Evolutionary conservation across 2,329 filamentous ascomycete genomes (phyloP), one percentile per base, ranked within the genome.

Genomic region (Exophiala bonariae): DNA sequence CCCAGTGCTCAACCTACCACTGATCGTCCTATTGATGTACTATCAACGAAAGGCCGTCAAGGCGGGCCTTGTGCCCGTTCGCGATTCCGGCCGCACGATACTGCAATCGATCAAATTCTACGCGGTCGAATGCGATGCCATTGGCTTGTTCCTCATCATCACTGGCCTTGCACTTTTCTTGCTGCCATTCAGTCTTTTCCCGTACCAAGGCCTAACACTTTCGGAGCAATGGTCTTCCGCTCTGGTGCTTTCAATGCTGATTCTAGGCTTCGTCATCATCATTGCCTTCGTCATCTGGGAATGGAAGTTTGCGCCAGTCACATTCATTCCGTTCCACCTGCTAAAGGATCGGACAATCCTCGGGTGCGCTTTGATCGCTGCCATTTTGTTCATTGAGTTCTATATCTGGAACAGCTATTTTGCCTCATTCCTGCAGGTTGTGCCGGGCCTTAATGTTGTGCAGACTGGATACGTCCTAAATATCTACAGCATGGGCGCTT

Each of bases 21-120:
- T 53, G 19, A 23, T 79, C 26, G 60, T 71, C 10, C 68, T 86
- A 8, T 73, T 86, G 54, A 66, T 77, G 44, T 65, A 73, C 56
- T 83, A 85, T 59, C 75, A 83, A 54, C 69, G 67, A 41, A 85
- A 83, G 61, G 85, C 85, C 4, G 71, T 70, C 50, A 74, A 75
- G 44, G 57, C 66, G 13, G 81, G 81, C 1, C 58, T 83, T 2
- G 62, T 80, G 51, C 41, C 59, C 62, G 10, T 62, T 82, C 19
- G 74, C 81, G 57, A 67, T 2, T 42, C 62, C 71, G 44, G 69
- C n/a, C 66, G 67, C 47, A 69, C 69, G 4, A 16, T 65, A 2
- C 14, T 62, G 4, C 66, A 79, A 53, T 74, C 72, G 2, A 30
- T 79, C 18, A 59, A 65, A 32, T 66, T 76, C 61, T 83, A 83